Evolutionary conservation across 75 land plant species (phyloP).

Genomic region (Cunninghamia lanceolata): DNA sequence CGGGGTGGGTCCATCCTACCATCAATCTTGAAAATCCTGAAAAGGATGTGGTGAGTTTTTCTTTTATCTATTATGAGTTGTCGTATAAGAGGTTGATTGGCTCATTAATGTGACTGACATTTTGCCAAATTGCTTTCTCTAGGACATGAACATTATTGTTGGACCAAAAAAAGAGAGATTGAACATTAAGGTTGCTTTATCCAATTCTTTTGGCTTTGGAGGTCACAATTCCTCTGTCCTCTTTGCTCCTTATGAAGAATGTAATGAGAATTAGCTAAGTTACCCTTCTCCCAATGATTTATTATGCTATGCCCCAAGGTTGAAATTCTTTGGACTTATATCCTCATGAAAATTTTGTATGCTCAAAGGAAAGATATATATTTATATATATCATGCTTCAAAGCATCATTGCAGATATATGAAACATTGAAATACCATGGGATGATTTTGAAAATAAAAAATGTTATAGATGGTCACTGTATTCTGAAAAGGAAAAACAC

Average conservation of each 20-base stretch:
- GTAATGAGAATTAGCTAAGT: not conserved
- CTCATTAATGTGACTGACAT: conserved; percentile 4
- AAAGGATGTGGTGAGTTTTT: conserved; percentile 34
- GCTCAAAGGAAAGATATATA: not conserved
- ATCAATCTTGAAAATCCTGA: conserved; percentile 51
- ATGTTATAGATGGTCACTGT: not conserved
- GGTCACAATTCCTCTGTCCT: conserved; percentile 50
- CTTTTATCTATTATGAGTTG: not conserved
- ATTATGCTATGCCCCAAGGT: not conserved
- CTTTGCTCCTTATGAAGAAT: conserved; percentile 37
- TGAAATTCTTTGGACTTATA: not conserved
- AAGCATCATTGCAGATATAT: not conserved
- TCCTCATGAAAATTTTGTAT: not conserved
- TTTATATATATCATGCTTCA: not conserved
- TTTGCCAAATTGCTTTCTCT: conserved; percentile 1
- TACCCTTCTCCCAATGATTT: not conserved
- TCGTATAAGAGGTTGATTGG: not conserved
- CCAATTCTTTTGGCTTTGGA: conserved; percentile 51
- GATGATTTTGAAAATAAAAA: not conserved
- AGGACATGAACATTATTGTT: conserved; percentile 41
- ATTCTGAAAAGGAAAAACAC: not conserved
- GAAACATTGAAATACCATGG: not conserved
- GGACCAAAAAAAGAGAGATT: conserved; percentile 39
- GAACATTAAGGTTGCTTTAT: conserved; percentile 47
- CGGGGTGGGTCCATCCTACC: conserved; percentile 54